Evolutionary conservation across 768 basidiomycete species (phyloP).

Genomic region (Boletus speciosus): DNA sequence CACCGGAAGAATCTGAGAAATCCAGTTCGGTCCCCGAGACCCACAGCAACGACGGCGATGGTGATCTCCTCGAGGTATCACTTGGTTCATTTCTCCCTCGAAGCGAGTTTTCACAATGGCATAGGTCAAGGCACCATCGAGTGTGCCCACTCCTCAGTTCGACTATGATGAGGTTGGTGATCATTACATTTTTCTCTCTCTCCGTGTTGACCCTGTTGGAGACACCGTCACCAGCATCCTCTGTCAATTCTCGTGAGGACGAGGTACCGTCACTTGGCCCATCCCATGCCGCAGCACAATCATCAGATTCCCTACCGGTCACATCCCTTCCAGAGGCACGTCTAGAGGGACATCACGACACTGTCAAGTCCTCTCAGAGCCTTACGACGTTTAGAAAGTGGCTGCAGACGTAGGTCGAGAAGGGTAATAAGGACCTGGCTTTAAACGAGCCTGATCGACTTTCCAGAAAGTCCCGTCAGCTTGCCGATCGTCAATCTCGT

Average conservation of each 20-base stretch:
- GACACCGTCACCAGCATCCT: neutral
- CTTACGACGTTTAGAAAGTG: neutral
- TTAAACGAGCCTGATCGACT: neutral
- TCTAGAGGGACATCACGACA: neutral
- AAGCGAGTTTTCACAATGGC: no score
- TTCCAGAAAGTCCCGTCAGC: neutral
- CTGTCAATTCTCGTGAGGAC: neutral
- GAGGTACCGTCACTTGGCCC: no score
- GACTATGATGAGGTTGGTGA: neutral
- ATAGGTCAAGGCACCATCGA: neutral
- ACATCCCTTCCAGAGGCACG: no score
- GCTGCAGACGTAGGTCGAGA: neutral
- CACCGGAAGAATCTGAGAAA: conserved; percentile 7
- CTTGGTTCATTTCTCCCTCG: neutral
- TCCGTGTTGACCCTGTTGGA: neutral
- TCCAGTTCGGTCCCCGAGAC: neutral
- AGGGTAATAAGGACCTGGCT: neutral
- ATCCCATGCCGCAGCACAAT: no score
- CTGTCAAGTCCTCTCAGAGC: neutral
- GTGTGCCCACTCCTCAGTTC: neutral
- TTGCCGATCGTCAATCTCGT: neutral
- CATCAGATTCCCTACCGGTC: no score
- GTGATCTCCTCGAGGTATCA: no score
- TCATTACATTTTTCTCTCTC: neutral
- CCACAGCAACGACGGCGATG: neutral